Evolutionary conservation across 495 filamentous ascomycete species (phyloP).

Genomic region (Filosporella fistucella): DNA sequence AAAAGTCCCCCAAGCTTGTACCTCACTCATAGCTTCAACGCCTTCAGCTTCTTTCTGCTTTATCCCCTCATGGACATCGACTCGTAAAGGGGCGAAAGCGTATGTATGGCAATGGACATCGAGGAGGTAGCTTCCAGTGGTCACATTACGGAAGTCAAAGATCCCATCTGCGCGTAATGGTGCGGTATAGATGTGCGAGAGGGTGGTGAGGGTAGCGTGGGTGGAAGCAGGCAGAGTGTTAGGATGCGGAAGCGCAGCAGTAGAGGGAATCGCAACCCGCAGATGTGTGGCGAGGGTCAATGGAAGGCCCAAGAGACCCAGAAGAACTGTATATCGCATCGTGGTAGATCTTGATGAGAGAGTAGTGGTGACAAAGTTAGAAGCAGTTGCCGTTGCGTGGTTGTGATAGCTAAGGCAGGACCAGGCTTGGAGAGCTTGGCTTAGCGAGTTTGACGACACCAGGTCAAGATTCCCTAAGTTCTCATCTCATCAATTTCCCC

Average conservation of each 20-base stretch:
- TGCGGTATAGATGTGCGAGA: constrained; percentile 39
- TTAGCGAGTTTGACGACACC: too few relatives aligned
- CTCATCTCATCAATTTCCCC: too few relatives aligned
- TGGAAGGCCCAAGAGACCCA: constrained; percentile 19
- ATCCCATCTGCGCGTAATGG: constrained; percentile 60
- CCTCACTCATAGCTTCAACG: constrained; percentile 29
- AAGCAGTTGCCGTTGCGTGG: too few relatives aligned
- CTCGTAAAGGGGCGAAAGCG: constrained; percentile 67
- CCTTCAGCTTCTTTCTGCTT: constrained; percentile 39
- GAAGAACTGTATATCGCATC: too few relatives aligned
- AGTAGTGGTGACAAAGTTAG: too few relatives aligned
- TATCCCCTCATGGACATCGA: constrained; percentile 59
- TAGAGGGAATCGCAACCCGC: constrained; percentile 42
- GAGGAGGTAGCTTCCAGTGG: constrained; percentile 67
- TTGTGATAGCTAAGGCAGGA: too few relatives aligned
- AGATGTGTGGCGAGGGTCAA: constrained; percentile 30
- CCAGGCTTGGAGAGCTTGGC: too few relatives aligned
- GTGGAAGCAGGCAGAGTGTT: constrained; percentile 59
- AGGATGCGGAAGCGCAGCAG: constrained; percentile 48
- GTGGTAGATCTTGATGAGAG: too few relatives aligned
- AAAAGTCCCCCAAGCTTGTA: constrained; percentile 78
- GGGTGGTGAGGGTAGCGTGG: constrained; percentile 63
- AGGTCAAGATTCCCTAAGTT: too few relatives aligned
- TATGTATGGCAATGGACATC: constrained; percentile 71
- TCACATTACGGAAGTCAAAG: constrained; percentile 69